Percentiles rank a stretch among this genome's conserved stretches.
Evolutionary conservation across 495 filamentous ascomycete genomes (phyloP).

Genomic region (Lasiosphaeria hispida): DNA sequence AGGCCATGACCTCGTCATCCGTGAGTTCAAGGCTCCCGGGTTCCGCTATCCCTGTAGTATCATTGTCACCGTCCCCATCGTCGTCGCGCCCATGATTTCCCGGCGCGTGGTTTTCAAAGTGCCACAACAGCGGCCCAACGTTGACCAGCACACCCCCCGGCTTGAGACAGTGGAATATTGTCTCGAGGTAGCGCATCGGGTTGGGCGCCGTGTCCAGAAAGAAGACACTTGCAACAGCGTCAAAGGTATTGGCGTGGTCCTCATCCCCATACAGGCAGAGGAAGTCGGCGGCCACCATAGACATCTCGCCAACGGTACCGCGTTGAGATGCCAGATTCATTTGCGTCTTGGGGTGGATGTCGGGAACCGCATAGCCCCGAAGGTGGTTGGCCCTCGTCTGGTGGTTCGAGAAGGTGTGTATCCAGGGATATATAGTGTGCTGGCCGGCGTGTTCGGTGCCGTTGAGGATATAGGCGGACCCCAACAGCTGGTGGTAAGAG

Average conservation of each 20-base stretch:
- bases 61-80: constrained; percentile 42
- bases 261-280: constrained; percentile 66
- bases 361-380: constrained; percentile 66
- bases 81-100: constrained; percentile 41
- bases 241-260: constrained; percentile 59
- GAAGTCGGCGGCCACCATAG: constrained; percentile 85
- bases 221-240: constrained; percentile 85
- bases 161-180: constrained; percentile 73
- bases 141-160: constrained; percentile 83
- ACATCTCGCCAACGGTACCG: constrained; percentile 59
- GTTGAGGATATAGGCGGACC: constrained; percentile 85
- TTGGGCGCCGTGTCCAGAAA: constrained; percentile 98
- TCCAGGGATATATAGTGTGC: constrained; percentile 77
- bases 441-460: constrained; percentile 37
- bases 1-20: constrained; percentile 76
- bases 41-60: constrained; percentile 63
- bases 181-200: constrained; percentile 81
- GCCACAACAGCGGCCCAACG: constrained; percentile 87
- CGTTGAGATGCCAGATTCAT: constrained; percentile 35
- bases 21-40: constrained; percentile 83
- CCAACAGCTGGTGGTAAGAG: constrained; percentile 87
- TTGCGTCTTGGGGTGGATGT: constrained; percentile 65
- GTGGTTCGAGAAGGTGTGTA: constrained; percentile 78
- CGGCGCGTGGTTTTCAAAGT: constrained; percentile 64
- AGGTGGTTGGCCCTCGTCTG: constrained; percentile 67